A percentile compares a stretch with the other conserved stretches of the same genome.
phyloP scores from a whole-genome alignment of 305 asterid genomes.

The Fraxinus paxiana region DNA sequence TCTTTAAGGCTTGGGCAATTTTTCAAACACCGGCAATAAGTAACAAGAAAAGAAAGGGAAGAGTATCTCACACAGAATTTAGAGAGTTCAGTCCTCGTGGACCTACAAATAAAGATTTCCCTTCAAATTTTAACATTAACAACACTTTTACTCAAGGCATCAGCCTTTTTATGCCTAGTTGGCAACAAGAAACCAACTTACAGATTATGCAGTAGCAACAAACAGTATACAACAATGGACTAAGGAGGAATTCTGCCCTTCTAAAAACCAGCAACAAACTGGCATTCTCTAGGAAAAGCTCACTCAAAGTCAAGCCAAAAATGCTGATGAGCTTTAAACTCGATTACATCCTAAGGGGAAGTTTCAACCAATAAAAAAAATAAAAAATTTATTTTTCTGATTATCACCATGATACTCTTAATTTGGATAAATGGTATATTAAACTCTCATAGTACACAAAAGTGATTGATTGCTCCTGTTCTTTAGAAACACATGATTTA shows the following conservation, averaged over 20 bases:
- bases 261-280: not conserved
- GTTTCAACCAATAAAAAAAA: not conserved
- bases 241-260: not conserved
- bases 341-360: not conserved
- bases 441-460: not conserved
- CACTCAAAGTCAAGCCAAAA: not conserved
- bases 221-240: not conserved
- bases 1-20: not conserved
- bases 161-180: not conserved
- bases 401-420: not conserved
- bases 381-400: not conserved
- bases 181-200: not conserved
- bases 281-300: not conserved
- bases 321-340: not conserved
- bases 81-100: not conserved
- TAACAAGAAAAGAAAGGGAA: not conserved
- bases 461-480: not conserved
- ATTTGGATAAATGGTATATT: not conserved
- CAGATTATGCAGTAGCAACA: not conserved
- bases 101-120: not conserved
- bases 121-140: not conserved
- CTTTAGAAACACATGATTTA: not conserved
- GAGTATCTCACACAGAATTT: not conserved
- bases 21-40: not conserved
- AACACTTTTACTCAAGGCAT: not conserved